These are phyloP conservation scores for Cytidiella melzeri DNA, from an alignment of 768 basidiomycete species.

Conservation along the genomic window DNA sequence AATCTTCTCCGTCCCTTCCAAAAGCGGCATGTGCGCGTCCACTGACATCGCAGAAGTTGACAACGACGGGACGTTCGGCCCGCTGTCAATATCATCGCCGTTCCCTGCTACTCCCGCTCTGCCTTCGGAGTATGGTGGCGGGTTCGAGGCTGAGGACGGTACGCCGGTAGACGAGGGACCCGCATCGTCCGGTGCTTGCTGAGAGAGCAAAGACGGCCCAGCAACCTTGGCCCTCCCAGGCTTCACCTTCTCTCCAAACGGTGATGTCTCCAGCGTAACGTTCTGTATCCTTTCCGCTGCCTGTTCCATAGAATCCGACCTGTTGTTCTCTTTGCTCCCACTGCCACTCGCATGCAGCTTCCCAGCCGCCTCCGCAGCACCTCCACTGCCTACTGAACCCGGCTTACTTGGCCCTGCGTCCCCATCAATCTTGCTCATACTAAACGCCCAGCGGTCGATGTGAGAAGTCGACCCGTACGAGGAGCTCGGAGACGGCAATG, in stretches of 20 bases:
- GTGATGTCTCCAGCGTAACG: conserved; percentile 35
- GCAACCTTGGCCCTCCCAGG: conserved; percentile 32
- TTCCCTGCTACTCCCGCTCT: conserved; percentile 18
- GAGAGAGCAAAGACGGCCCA: conserved; percentile 71
- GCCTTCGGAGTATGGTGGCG: conserved; percentile 18
- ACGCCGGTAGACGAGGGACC: conserved; percentile 19
- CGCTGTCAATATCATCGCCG: conserved; percentile 17
- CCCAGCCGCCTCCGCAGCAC: conserved; percentile 20
- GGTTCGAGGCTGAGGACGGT: conserved; percentile 9
- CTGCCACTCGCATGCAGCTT: conserved; percentile 28
- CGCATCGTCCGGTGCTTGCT: conserved; percentile 46
- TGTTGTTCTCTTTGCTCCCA: conserved; percentile 15
- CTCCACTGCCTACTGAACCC: conserved; percentile 22
- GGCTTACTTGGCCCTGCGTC: conserved; percentile 28
- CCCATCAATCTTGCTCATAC: conserved; percentile 84
- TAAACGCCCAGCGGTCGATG: conserved; percentile 85
- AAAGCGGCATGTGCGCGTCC: conserved; percentile 23
- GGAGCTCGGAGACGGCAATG: conserved; percentile 80
- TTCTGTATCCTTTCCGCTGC: conserved; percentile 47
- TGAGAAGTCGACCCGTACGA: conserved; percentile 60
- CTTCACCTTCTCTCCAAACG: conserved; percentile 34
- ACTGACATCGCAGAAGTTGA: conserved; percentile 25
- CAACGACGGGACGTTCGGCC: conserved; percentile 10
- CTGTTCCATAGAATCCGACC: conserved; percentile 34
- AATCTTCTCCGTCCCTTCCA: conserved; percentile 53